Evolutionary conservation across 2,329 filamentous ascomycete genomes (phyloP).

Genomic region (Botrytis galanthina): DNA sequence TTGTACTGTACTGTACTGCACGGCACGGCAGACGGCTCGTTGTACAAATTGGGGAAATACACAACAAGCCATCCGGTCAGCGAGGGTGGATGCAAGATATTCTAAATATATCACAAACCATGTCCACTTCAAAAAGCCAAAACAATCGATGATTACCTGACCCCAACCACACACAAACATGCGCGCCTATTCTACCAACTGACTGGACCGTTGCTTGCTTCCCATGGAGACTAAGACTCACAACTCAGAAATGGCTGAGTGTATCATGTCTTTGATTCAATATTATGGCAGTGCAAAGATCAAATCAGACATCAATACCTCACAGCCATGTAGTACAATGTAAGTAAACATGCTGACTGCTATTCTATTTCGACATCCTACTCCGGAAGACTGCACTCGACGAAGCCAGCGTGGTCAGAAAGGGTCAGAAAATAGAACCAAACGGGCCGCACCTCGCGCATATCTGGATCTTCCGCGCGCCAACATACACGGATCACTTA

Average conservation of each 20-base stretch:
- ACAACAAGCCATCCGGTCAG: slow-evolving; percentile 5
- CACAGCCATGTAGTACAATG: slow-evolving; percentile 1
- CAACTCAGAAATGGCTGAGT: slow-evolving; percentile 11
- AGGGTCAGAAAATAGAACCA: slow-evolving; percentile 16
- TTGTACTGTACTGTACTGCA: neutral
- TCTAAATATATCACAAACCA: slow-evolving; percentile 12
- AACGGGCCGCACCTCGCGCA: slow-evolving; percentile 18
- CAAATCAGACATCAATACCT: neutral
- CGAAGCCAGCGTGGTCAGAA: neutral
- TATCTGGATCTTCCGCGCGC: slow-evolving; percentile 17
- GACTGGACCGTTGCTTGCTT: neutral
- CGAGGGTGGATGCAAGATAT: slow-evolving; percentile 3
- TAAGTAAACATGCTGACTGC: slow-evolving; percentile 1
- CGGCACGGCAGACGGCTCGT: slow-evolving; percentile 9
- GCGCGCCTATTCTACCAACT: slow-evolving; percentile 7
- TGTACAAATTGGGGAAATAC: slow-evolving; percentile 17
- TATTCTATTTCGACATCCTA: slow-evolving; percentile 10
- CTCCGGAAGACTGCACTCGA: slow-evolving; percentile 2
- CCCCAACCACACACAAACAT: neutral
- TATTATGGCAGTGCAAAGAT: slow-evolving; percentile 10
- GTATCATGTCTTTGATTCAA: neutral
- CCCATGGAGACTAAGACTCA: neutral
- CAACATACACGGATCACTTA: slow-evolving; percentile 11
- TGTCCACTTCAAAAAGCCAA: neutral
- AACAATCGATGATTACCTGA: neutral